phyloP scores from a whole-genome alignment of 805 yeast genomes.

The Candida ponderosae region DNA sequence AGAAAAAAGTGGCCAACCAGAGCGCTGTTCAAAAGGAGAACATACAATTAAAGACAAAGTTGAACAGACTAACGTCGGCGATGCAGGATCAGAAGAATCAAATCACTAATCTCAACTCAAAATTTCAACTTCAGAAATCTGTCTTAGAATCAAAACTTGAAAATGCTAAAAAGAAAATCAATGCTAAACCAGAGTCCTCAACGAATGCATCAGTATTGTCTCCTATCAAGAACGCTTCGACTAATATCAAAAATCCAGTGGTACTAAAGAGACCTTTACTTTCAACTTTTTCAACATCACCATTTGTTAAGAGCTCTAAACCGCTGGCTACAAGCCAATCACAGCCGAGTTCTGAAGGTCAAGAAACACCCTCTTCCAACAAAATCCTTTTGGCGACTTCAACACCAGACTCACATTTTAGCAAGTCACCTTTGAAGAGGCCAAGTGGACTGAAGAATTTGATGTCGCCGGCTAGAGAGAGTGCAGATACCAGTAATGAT shows the following conservation, averaged over 20 bases:
- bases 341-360: constrained; percentile 9
- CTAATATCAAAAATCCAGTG: background rate
- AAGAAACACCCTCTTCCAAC: constrained; percentile 1
- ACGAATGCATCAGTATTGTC: constrained; percentile 5
- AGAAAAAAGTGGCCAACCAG: constrained; percentile 13
- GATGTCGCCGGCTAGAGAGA: constrained; percentile 11
- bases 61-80: constrained; percentile 25
- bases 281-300: constrained; percentile 14
- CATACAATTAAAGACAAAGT: constrained; percentile 25
- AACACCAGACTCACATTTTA: constrained; percentile 17
- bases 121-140: constrained; percentile 25
- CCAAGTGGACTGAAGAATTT: constrained; percentile 19
- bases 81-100: constrained; percentile 21
- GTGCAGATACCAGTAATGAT: background rate
- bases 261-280: constrained; percentile 7
- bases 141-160: constrained; percentile 27
- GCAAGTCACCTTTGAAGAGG: constrained; percentile 14
- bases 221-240: constrained; percentile 6
- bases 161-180: constrained; percentile 23
- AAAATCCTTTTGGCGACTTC: constrained; percentile 16
- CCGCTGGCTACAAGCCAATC: constrained; percentile 2
- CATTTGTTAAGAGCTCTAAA: constrained; percentile 12
- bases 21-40: constrained; percentile 20
- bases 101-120: constrained; percentile 21
- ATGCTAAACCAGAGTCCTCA: constrained; percentile 6